These are phyloP conservation scores for Pascua sp. DNA, from an alignment of 1,284 basidiomycete species.

Conservation along the genomic window DNA sequence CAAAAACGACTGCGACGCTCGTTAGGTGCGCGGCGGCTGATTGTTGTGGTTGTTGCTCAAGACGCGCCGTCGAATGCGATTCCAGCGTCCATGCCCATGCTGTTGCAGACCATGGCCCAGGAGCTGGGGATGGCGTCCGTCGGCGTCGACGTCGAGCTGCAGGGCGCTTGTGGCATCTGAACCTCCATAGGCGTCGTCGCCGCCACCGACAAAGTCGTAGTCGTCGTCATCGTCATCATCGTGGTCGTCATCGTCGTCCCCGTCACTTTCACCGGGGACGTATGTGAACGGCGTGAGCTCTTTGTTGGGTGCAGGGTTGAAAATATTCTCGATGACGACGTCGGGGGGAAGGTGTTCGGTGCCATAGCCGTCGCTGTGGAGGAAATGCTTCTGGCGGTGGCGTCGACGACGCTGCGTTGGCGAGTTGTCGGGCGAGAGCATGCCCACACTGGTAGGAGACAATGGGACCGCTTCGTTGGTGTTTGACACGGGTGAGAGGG, in stretches of 20 bases:
- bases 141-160: too few relatives aligned
- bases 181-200: too few relatives aligned
- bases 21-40: too few relatives aligned
- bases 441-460: neutral
- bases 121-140: too few relatives aligned
- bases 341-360: constrained; percentile 25
- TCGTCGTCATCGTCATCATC: neutral
- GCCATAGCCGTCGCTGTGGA: neutral
- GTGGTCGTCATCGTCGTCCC: neutral
- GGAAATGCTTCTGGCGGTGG: neutral
- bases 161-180: too few relatives aligned
- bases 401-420: neutral
- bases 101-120: too few relatives aligned
- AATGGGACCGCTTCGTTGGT: neutral
- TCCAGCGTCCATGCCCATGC: too few relatives aligned
- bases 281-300: constrained; percentile 42
- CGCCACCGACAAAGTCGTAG: neutral
- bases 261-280: constrained; percentile 17
- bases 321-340: constrained; percentile 40
- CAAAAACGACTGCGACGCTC: too few relatives aligned
- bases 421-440: constrained; percentile 1
- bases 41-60: too few relatives aligned
- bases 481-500: neutral
- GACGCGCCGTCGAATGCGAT: too few relatives aligned
- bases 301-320: constrained; percentile 35